These are phyloP conservation scores for Eimeria zaria DNA, from an alignment of 169 alveolate species.

Conservation along the genomic window DNA sequence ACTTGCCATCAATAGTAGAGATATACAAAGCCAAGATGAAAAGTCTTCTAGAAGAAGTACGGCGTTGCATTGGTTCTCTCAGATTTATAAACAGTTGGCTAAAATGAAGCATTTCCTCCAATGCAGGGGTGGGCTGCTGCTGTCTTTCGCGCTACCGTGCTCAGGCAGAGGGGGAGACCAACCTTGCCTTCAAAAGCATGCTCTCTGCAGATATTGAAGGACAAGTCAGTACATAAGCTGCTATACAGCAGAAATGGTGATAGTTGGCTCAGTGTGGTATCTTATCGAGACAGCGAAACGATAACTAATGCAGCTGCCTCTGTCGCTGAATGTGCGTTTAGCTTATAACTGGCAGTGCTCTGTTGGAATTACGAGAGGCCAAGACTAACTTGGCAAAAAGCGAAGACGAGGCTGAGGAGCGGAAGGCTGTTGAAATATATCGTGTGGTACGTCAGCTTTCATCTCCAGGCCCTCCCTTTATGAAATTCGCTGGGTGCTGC, in stretches of 20 bases:
- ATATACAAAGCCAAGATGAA: slow-evolving; percentile 59
- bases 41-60: slow-evolving; percentile 37
- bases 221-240: neutral
- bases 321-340: neutral
- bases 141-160: neutral
- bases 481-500: neutral
- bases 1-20: slow-evolving; percentile 46
- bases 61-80: neutral
- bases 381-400: neutral
- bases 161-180: slow-evolving; percentile 43
- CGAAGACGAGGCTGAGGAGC: slow-evolving; percentile 75
- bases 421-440: slow-evolving; percentile 24
- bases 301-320: neutral
- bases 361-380: slow-evolving; percentile 40
- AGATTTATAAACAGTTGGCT: neutral
- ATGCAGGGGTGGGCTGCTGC: neutral
- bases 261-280: neutral
- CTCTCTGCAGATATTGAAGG: slow-evolving; percentile 53
- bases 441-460: neutral
- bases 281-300: neutral
- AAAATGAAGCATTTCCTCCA: neutral
- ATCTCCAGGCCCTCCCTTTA: too few species aligned
- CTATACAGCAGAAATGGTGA: neutral
- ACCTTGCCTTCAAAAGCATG: slow-evolving; percentile 39
- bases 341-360: slow-evolving; percentile 42